A percentile compares a stretch with the other conserved stretches of the same genome.
These are phyloP conservation scores for Neoboletus magnificus DNA, from an alignment of 768 basidiomycete species.

Conservation along the genomic window DNA sequence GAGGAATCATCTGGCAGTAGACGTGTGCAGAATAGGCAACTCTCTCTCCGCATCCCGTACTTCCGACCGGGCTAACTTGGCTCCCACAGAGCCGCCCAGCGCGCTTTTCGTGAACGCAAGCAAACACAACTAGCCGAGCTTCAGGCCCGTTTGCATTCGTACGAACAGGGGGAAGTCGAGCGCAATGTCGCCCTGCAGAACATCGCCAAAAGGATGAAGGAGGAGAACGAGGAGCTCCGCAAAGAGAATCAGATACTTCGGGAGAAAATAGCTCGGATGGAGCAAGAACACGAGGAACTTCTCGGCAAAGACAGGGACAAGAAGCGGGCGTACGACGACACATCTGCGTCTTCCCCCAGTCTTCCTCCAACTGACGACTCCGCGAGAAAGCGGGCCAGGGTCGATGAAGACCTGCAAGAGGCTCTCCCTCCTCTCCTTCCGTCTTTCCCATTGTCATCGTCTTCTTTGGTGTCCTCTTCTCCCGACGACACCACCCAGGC, in stretches of 20 bases:
- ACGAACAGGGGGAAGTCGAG: constrained; percentile 89
- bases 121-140: constrained; percentile 85
- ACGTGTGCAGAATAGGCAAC: constrained; percentile 74
- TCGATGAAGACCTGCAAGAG: constrained; percentile 23
- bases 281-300: constrained; percentile 34
- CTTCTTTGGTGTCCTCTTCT: constrained; percentile 54
- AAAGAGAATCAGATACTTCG: constrained; percentile 63
- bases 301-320: constrained; percentile 41
- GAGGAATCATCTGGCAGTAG: constrained; percentile 55
- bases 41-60: not conserved
- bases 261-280: constrained; percentile 44
- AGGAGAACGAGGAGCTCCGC: constrained; percentile 76
- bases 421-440: constrained; percentile 20
- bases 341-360: constrained; percentile 33
- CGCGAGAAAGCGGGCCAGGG: constrained; percentile 39
- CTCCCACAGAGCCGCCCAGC: constrained; percentile 71
- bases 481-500: constrained; percentile 37
- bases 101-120: constrained; percentile 87
- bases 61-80: constrained; percentile 5
- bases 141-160: constrained; percentile 78
- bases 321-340: constrained; percentile 60
- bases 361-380: constrained; percentile 20
- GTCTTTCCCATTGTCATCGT: constrained; percentile 36
- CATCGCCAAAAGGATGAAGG: constrained; percentile 79
- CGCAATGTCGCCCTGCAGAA: constrained; percentile 81